Conservation (phyloP, 306 rosid species). For the Mimosa pudica region DNA sequence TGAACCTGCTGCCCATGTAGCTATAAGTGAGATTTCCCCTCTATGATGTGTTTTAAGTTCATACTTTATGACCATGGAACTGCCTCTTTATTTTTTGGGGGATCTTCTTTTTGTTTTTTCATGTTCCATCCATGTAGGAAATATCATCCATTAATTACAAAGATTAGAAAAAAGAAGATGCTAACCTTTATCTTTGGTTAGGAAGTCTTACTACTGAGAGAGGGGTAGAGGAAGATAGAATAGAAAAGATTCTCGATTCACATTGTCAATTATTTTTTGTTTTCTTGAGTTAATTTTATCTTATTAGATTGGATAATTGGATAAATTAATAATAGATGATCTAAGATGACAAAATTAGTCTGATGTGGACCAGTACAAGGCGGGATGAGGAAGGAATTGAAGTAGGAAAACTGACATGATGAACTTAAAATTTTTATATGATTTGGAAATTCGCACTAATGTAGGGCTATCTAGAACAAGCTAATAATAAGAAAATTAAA, state of each 20-base stretch:
- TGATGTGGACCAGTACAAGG: not conserved
- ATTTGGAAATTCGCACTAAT: not conserved
- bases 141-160: slow-evolving; percentile 18
- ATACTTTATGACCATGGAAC: slow-evolving; percentile 7
- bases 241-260: slow-evolving; percentile 9
- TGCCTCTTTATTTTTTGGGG: not conserved
- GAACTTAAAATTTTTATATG: not conserved
- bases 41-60: slow-evolving; percentile 34
- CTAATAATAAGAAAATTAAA: not conserved
- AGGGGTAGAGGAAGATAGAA: slow-evolving; percentile 5
- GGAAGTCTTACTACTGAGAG: not conserved
- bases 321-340: slow-evolving; percentile 17
- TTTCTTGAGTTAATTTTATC: slow-evolving; percentile 26
- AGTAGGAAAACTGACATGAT: not conserved
- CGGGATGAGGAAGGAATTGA: not conserved
- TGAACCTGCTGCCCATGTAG: slow-evolving; percentile 99
- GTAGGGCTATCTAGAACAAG: not conserved
- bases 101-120: slow-evolving; percentile 7
- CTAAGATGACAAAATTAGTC: not conserved
- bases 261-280: slow-evolving; percentile 13
- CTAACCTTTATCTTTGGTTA: not conserved
- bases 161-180: slow-evolving; percentile 22
- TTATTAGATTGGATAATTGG: not conserved
- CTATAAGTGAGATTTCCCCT: slow-evolving; percentile 78
- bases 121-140: slow-evolving; percentile 16